A percentile compares a stretch with the other conserved stretches of the same genome.
phyloP scores from a whole-genome alignment of 805 yeast genomes.

The Schwanniomyces pseudopolymorphus region DNA sequence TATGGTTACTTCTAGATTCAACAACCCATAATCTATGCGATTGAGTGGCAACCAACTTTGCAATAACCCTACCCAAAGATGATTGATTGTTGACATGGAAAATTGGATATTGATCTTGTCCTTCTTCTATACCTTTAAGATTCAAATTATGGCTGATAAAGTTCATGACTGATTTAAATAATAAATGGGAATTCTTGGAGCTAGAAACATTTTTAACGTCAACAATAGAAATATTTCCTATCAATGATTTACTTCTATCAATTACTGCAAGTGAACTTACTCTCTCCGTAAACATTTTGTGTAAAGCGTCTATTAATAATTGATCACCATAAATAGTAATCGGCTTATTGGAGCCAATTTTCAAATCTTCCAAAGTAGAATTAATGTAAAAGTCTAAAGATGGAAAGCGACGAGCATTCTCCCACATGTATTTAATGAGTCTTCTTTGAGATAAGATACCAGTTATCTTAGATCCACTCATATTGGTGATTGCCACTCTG shows the following conservation, averaged over 20 bases:
- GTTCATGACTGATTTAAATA: constrained; percentile 81
- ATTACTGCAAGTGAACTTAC: constrained; percentile 92
- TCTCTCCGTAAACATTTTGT: constrained; percentile 78
- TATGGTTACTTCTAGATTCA: constrained; percentile 29
- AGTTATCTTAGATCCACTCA: constrained; percentile 47
- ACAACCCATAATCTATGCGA: constrained; percentile 89
- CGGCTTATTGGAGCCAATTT: constrained; percentile 71
- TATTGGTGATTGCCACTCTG: constrained; percentile 76
- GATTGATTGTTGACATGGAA: constrained; percentile 84
- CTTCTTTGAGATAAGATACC: constrained; percentile 93
- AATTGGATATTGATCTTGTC: constrained; percentile 95
- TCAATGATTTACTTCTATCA: constrained; percentile 68
- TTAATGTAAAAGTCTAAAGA: constrained; percentile 73
- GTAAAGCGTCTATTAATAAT: constrained; percentile 79
- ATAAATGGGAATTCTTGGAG: constrained; percentile 79
- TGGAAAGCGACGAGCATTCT: constrained; percentile 84
- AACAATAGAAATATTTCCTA: constrained; percentile 93
- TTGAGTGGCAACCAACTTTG: constrained; percentile 92
- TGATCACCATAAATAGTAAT: constrained; percentile 86
- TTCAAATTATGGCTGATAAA: constrained; percentile 84
- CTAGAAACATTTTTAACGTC: constrained; percentile 88
- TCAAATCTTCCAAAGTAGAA: constrained; percentile 65
- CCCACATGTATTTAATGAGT: constrained; percentile 83
- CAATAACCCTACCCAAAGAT: constrained; percentile 83
- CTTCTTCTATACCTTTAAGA: constrained; percentile 87